Conservation (phyloP, 306 rosid species). For the Prunus armeniaca region DNA sequence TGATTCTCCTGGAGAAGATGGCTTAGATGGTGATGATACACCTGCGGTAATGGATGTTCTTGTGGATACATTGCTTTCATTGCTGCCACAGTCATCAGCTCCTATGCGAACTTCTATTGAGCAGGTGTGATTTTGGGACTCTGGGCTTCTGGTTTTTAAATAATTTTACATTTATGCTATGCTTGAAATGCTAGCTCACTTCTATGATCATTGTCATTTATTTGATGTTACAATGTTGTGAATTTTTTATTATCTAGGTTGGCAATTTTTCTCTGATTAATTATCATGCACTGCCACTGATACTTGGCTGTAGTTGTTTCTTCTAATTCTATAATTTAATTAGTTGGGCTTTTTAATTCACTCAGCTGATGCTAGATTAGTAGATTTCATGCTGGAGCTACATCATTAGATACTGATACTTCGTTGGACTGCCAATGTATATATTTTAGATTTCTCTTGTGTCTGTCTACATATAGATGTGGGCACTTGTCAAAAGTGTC, state of each 20-base stretch:
- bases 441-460: neutral
- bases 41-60: constrained; percentile 89
- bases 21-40: constrained; percentile 48
- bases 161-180: neutral
- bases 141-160: constrained; percentile 16
- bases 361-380: neutral
- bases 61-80: constrained; percentile 87
- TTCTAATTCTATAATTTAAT: neutral
- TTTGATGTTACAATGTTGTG: neutral
- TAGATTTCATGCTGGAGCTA: neutral
- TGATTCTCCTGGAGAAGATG: constrained; percentile 62
- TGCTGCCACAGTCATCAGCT: constrained; percentile 86
- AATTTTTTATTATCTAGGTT: neutral
- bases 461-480: neutral
- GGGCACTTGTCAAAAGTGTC: neutral
- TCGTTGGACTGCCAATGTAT: neutral
- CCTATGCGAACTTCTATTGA: constrained; percentile 87
- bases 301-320: neutral
- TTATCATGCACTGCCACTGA: neutral
- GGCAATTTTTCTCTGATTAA: neutral
- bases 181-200: neutral
- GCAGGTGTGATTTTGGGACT: constrained; percentile 53
- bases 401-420: neutral
- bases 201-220: neutral
- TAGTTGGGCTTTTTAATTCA: neutral